A percentile compares a stretch with the other conserved stretches of the same genome.
These are phyloP conservation scores for Marasmius sp. DNA, from an alignment of 1,284 basidiomycete species.

Conservation along the genomic window DNA sequence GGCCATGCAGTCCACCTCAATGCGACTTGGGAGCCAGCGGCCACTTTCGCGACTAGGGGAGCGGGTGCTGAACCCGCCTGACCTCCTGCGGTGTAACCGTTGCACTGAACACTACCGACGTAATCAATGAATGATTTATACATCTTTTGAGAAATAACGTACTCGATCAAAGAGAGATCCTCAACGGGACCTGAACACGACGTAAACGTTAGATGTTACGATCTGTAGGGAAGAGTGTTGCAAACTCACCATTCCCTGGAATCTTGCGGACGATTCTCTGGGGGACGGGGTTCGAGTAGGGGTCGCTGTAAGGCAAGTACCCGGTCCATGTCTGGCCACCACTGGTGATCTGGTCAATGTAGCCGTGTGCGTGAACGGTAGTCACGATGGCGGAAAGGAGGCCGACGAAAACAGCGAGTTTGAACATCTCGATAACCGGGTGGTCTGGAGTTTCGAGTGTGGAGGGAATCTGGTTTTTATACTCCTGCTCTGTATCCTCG, in stretches of 20 bases:
- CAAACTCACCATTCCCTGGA: slow-evolving; percentile 40
- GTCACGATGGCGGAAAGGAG: background rate
- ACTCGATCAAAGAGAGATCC: slow-evolving; percentile 37
- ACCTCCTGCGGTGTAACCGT: slow-evolving; percentile 39
- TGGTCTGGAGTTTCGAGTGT: too few species aligned
- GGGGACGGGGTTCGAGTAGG: slow-evolving; percentile 35
- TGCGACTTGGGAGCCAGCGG: slow-evolving; percentile 41
- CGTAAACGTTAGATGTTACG: background rate
- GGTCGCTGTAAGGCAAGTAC: slow-evolving; percentile 31
- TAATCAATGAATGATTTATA: slow-evolving; percentile 4
- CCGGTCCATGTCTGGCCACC: slow-evolving; percentile 26
- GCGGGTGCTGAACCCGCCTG: slow-evolving; percentile 38
- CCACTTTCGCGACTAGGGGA: slow-evolving; percentile 40
- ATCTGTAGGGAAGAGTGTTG: background rate
- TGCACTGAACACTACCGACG: slow-evolving; percentile 38
- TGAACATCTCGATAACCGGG: background rate
- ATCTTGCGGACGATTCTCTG: slow-evolving; percentile 47
- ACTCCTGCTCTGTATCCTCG: too few species aligned
- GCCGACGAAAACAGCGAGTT: background rate
- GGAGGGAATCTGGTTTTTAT: too few species aligned
- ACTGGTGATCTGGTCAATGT: slow-evolving; percentile 24
- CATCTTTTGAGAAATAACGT: slow-evolving; percentile 1
- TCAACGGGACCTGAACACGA: slow-evolving; percentile 29
- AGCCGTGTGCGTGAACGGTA: slow-evolving; percentile 29
- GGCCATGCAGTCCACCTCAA: slow-evolving; percentile 55